Base-by-base conservation (phyloP, 352 stramenopile species). In the Pythium volutum region DNA sequence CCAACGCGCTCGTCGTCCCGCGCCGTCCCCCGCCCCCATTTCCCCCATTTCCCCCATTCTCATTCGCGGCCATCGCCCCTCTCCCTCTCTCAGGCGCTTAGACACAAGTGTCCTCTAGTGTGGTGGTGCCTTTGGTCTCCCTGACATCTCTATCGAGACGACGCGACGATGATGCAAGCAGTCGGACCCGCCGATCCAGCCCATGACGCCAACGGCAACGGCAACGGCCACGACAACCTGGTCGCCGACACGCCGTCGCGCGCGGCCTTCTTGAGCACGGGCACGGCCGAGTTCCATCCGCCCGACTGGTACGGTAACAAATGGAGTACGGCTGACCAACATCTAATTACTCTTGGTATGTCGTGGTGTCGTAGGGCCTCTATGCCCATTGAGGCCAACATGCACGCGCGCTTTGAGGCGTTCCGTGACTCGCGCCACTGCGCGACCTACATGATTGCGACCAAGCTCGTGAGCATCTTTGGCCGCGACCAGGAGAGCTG, bases 401-500 rank as follows among this genome's bases (percentile, higher is more conserved):
- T 74, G 2, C 82, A 93, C 70, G 82, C 81, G 22, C 70, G 84
- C 33, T 66, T 93, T 18, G 84, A 93, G 36, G 84, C 84, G 23
- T 92, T 84, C 55, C 77, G 82, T 23, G 82, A 93, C 51, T 82
- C 70, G 51, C 77, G 81, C 23, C 84, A 92, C 52, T 94, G 84
- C 52, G 84, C 82, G 18, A 94, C 84, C 51, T 92, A 94, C 69
- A 90, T 94, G 81, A 75, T 94, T 50, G 73, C 81, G 31, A 94
- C 82, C 47, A 87, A 94, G 57, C 75, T 76, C 31, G 79, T 96
- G 39, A 94, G 87, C 57, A 59, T 93, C 34, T 93, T 96, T 55
- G 87, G 87, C 0, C 87, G 87, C 27, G 87, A 96, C 59, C 87
- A 94, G 59, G 81, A 92, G 54, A 86, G 66, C 60, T 93, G 84